Evolutionary conservation across 2,329 filamentous ascomycete species (phyloP).

Genomic region (Stagonosporopsis chrysanthemi): DNA sequence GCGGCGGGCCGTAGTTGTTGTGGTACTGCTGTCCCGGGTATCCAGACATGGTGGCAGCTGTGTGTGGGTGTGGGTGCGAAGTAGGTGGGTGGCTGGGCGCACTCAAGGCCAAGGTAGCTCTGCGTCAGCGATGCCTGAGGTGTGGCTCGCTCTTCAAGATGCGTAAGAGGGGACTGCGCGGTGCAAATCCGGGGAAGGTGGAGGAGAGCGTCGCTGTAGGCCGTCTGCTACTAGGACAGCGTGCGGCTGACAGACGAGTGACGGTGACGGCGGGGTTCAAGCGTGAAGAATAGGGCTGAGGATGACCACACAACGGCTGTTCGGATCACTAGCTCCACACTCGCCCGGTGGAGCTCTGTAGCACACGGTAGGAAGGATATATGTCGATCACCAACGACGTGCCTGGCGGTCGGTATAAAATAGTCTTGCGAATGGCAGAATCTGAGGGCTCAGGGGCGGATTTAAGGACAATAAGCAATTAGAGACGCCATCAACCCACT

Average conservation of each 20-base stretch:
- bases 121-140: constrained; percentile 2
- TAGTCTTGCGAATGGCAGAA: neutral
- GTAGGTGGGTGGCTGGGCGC: constrained; percentile 1
- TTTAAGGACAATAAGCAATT: constrained; percentile 13
- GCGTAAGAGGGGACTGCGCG: constrained; percentile 5
- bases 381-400: constrained; percentile 18
- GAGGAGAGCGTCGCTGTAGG: constrained; percentile 2
- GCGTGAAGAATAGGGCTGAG: constrained; percentile 25
- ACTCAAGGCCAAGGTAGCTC: constrained; percentile 11
- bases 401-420: constrained; percentile 8
- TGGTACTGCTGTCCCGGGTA: constrained; percentile 54
- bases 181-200: constrained; percentile 7
- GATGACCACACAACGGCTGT: constrained; percentile 22
- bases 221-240: constrained; percentile 8
- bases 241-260: constrained; percentile 30
- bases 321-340: constrained; percentile 13
- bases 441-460: constrained; percentile 10
- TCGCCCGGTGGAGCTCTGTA: constrained; percentile 4
- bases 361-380: constrained; percentile 18
- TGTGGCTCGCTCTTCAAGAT: neutral
- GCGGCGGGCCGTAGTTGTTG: constrained; percentile 47
- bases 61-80: constrained; percentile 14
- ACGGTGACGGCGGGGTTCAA: constrained; percentile 24
- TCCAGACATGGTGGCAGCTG: constrained; percentile 44
- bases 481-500: constrained; percentile 18